These are phyloP conservation scores for Rhynchosporium secalis DNA, from an alignment of 2,329 filamentous ascomycete species.

Conservation along the genomic window DNA sequence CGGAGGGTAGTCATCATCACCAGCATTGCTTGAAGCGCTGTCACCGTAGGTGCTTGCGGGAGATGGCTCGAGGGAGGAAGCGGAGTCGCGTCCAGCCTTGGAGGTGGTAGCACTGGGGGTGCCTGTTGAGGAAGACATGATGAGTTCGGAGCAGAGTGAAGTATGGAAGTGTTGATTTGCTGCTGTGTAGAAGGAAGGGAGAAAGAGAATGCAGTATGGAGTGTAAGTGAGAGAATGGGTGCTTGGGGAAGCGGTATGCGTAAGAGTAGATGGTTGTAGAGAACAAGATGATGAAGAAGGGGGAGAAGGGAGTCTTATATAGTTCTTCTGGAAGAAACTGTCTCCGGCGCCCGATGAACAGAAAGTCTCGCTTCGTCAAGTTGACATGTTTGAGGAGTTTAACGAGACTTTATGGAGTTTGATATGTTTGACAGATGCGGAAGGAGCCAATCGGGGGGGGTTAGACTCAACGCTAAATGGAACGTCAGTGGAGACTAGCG, in stretches of 20 bases:
- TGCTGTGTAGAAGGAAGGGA: not conserved
- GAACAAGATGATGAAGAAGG: not conserved
- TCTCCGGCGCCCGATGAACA: not conserved
- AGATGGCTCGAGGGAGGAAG: constrained; percentile 29
- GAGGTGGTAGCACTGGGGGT: constrained; percentile 16
- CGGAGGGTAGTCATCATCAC: constrained; percentile 24
- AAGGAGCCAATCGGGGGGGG: not conserved
- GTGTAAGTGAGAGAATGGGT: not conserved
- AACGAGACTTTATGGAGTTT: not conserved
- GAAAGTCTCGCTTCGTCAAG: not conserved
- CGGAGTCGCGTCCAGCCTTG: constrained; percentile 18
- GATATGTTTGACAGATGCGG: not conserved
- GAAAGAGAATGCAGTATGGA: not conserved
- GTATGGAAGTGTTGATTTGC: not conserved
- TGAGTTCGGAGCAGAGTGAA: constrained; percentile 12
- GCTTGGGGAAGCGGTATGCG: constrained; percentile 1
- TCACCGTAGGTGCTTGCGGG: constrained; percentile 35
- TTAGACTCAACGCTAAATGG: too few relatives aligned
- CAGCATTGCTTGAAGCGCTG: constrained; percentile 30
- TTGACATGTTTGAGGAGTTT: not conserved
- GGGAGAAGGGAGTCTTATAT: not conserved
- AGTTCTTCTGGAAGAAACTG: not conserved
- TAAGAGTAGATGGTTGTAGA: not conserved
- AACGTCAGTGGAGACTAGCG: too few relatives aligned
- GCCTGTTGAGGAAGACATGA: constrained; percentile 18